Conservation (phyloP, 2,329 filamentous ascomycete genomes). For the Colletotrichum orbiculare region DNA sequence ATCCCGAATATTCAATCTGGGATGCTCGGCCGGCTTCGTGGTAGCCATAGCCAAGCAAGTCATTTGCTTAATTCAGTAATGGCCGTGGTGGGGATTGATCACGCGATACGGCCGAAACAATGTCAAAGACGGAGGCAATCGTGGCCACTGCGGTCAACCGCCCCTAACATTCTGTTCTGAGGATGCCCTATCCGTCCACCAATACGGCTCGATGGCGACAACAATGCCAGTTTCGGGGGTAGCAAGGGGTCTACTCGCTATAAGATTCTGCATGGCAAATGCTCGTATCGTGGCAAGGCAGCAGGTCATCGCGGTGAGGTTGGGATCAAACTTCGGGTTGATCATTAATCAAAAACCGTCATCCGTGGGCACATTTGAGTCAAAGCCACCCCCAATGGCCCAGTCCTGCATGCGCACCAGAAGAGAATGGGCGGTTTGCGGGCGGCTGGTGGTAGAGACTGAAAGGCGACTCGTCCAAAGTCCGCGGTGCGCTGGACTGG, state of each 20-base stretch:
- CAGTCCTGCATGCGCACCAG: neutral
- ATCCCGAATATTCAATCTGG: too few relatives aligned
- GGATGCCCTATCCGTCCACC: neutral
- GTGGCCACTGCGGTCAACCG: neutral
- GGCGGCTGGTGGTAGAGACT: neutral
- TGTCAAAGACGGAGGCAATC: neutral
- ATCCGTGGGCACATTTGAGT: neutral
- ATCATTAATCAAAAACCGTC: neutral
- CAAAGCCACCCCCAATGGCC: neutral
- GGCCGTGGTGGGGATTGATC: neutral
- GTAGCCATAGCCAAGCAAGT: neutral
- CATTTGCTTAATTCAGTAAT: neutral
- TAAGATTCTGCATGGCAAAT: neutral
- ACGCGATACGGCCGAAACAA: constrained; percentile 1
- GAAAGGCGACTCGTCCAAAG: neutral
- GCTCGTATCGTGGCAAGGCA: neutral
- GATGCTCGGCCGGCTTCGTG: too few relatives aligned
- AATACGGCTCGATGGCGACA: neutral
- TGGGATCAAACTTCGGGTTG: too few relatives aligned
- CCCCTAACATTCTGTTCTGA: constrained; percentile 1
- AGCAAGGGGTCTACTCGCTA: neutral
- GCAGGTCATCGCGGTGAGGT: too few relatives aligned
- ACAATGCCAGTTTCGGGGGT: constrained; percentile 4
- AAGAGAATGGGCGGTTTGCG: neutral
- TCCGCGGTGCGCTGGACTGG: constrained; percentile 7